Evolutionary conservation across 495 filamentous ascomycete species (phyloP).

Genomic region (Bacidia rubella): DNA sequence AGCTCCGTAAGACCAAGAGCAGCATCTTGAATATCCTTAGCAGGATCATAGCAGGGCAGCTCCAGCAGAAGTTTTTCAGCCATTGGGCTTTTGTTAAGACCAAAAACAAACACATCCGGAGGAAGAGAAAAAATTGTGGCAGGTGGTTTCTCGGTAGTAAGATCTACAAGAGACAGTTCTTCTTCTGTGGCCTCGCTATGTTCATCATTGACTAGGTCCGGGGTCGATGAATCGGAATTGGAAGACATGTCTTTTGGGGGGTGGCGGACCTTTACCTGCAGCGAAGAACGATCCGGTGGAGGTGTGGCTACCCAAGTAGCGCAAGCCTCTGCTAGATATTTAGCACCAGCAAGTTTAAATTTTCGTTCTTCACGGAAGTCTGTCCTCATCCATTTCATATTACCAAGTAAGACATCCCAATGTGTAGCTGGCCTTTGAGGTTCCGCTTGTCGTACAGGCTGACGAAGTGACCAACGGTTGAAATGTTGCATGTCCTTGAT

Average conservation of each 20-base stretch:
- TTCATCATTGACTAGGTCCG: slow-evolving; percentile 55
- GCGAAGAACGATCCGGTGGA: slow-evolving; percentile 42
- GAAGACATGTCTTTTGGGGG: slow-evolving; percentile 9
- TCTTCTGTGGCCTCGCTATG: slow-evolving; percentile 37
- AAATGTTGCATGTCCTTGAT: slow-evolving; percentile 82
- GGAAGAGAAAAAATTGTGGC: slow-evolving; percentile 72
- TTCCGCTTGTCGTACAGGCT: slow-evolving; percentile 65
- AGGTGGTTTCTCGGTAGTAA: slow-evolving; percentile 35
- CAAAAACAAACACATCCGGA: slow-evolving; percentile 70
- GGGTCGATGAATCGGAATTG: slow-evolving; percentile 37
- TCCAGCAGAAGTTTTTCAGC: slow-evolving; percentile 76
- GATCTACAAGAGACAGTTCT: slow-evolving; percentile 27
- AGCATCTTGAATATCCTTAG: slow-evolving; percentile 41
- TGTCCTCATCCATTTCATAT: slow-evolving; percentile 94
- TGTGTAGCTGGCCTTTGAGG: slow-evolving; percentile 62
- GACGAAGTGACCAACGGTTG: slow-evolving; percentile 81
- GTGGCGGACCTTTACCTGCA: slow-evolving; percentile 26
- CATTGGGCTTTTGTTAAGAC: slow-evolving; percentile 57
- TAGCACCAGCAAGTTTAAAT: slow-evolving; percentile 76
- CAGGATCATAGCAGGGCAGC: slow-evolving; percentile 63
- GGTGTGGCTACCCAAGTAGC: slow-evolving; percentile 60
- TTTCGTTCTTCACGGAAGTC: slow-evolving; percentile 91
- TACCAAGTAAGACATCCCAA: slow-evolving; percentile 71
- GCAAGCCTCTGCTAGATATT: slow-evolving; percentile 63
- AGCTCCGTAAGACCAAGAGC: slow-evolving; percentile 42